These are phyloP conservation scores for Micromonas commoda DNA, from an alignment of 139 green algal species.

Conservation along the genomic window DNA sequence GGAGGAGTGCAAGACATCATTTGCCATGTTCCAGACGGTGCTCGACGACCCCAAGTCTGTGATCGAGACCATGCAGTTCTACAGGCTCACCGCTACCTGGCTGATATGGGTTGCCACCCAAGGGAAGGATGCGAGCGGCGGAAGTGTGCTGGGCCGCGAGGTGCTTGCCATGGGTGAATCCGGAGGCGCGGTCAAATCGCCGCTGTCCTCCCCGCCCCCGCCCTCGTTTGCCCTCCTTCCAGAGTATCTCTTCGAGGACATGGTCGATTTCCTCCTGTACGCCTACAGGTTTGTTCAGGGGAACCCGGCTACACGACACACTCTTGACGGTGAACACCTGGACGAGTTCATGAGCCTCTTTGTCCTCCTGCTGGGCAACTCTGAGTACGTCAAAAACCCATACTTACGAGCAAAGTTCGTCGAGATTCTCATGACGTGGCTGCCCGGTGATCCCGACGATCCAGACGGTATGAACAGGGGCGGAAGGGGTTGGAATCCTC, in stretches of 20 bases:
- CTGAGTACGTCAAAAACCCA: constrained; percentile 64
- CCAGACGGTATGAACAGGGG: no score
- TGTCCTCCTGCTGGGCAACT: constrained; percentile 57
- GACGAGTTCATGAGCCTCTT: constrained; percentile 64
- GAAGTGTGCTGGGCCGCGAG: background rate
- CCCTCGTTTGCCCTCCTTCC: constrained; percentile 34
- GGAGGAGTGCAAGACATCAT: background rate
- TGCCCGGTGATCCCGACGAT: constrained; percentile 35
- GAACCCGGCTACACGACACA: constrained; percentile 20
- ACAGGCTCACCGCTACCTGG: constrained; percentile 12
- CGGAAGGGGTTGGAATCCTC: background rate
- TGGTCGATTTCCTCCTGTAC: constrained; percentile 58
- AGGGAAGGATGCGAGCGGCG: background rate
- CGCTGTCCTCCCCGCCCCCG: background rate
- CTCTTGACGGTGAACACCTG: constrained; percentile 28
- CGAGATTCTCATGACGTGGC: constrained; percentile 58
- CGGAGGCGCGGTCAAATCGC: no score
- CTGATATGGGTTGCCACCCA: background rate
- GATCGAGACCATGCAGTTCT: background rate
- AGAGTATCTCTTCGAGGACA: constrained; percentile 88
- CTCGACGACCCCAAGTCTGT: background rate
- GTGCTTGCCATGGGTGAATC: background rate
- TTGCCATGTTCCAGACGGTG: background rate
- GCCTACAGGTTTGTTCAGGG: constrained; percentile 37
- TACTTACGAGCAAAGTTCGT: constrained; percentile 77